Base-by-base conservation (phyloP, 2,329 filamentous ascomycete species). In the Ilyonectria mors-panacis region DNA sequence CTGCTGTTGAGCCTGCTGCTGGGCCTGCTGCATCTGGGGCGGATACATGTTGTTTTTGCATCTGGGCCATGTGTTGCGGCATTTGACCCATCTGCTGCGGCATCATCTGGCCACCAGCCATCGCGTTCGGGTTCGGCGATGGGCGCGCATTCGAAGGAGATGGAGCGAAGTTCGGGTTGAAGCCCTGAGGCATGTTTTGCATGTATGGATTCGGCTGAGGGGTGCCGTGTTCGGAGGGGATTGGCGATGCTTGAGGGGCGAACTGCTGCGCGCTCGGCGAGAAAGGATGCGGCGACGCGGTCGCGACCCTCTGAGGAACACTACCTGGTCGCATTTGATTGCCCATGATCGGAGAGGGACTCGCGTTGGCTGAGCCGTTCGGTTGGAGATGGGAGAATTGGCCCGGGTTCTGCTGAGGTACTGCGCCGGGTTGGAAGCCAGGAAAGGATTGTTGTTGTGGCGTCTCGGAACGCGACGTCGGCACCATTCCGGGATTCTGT, bases 271-370 rank as follows among this genome's bases (percentile, higher is more conserved):
- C 87, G 64, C 91, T 91, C 17, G 93, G 93, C 2, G 93, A 95
- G 79, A 97, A 97, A 1, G 94, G 94, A 80, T 96, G 95, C 4
- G 96, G 95, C 35, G 96, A 98, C 48, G 94, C 92, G 51, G 95
- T 98, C 71, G 94, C 92, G 80, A 98, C 94, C 76, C 94, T 87
- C 78, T 94, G 93, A 44, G 92, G 91, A 15, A 92, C 90, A 75
- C 88, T 88, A 77, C 93, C 89, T 37, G 91, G 88, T 69, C 90
- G 89, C 78, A 91, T 85, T 76, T 97, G 95, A 78, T 92, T 94
- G 68, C 90, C 89, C 89, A 98, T 94, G 69, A 97, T 95, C 30
- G 96, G 96, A 7, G 96, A 98, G 12, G 95, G 95, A 44, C 94
- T 97, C 68, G 94, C 92, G 80, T 94, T 96, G 57, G 90, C 88